Evolutionary conservation across 2,329 filamentous ascomycete genomes (phyloP), one percentile per base, ranked within the genome.

Genomic region (Cladosporium sphaerospermum): DNA sequence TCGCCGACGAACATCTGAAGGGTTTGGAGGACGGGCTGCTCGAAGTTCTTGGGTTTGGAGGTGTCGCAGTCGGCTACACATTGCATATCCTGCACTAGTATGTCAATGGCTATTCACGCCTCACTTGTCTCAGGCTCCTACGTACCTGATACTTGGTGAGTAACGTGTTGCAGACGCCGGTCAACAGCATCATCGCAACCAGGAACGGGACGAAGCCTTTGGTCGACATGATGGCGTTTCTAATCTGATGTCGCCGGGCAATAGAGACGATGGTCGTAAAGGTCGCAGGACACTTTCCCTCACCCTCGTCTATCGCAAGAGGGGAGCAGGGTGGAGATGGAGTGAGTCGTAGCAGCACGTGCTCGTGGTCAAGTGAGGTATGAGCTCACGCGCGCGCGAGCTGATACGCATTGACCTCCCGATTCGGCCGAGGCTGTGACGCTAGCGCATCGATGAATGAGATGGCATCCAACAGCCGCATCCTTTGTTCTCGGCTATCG

Each of bases 1-100:
- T 99, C 93, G 53, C 93, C 93, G 57, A 96, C 80, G 69, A 99
- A 99, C 93, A 99, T 99, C 71, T 97, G 93, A 1, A 89, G 76
- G 2, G 93, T 97, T 70, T 99, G 93, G 52, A 97, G 83, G 49
- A 99, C 91, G 14, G 93, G 93, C 69, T 97, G 92, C 70, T 96
- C 89, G 72, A 99, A 97, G 62, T 81, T 80, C 58, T 80, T 75
- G 50, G 82, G 85, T 60, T 85, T 80, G 55, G 78, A 78, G 9
- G 82, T 80, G 63, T 89, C 83, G 76, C 93, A 99, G 75, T 97
- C 83, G 60, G 87, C 81, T 39, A 97, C 88, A 73, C 93, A 99
- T 84, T 96, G 89, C 77, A 96, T 95, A 70, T 99, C 93, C 88
- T 90, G 53, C 14, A 48, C 36, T 44, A 11, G 13, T 33, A 16